Percentiles rank a stretch among this genome's conserved stretches.
These are phyloP conservation scores for Phytomonas francai DNA, from an alignment of 208 protist species.

Conservation along the genomic window DNA sequence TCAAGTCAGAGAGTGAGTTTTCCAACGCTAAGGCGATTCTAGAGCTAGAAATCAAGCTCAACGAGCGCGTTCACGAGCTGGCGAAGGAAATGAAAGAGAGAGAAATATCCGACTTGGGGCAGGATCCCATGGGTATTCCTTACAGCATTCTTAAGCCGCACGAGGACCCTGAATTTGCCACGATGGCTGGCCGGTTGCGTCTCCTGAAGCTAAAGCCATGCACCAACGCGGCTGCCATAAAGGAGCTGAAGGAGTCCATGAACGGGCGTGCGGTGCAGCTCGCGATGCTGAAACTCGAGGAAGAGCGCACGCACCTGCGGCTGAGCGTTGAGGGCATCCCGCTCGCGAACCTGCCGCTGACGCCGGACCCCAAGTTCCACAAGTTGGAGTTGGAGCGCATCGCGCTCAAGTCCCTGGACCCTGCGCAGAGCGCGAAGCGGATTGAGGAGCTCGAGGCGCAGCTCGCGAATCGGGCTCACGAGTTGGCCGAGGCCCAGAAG, in stretches of 20 bases:
- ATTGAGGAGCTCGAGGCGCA: constrained; percentile 37
- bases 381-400: constrained; percentile 60
- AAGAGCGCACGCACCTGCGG: constrained; percentile 53
- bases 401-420: constrained; percentile 49
- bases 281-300: constrained; percentile 30
- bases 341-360: constrained; percentile 43
- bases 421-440: constrained; percentile 28
- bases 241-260: constrained; percentile 39
- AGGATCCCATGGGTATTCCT: constrained; percentile 47
- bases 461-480: constrained; percentile 52
- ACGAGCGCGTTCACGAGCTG: constrained; percentile 58
- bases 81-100: constrained; percentile 47
- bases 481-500: constrained; percentile 49
- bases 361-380: constrained; percentile 56
- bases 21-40: constrained; percentile 38
- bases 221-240: constrained; percentile 8
- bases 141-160: constrained; percentile 62
- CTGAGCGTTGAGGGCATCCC: constrained; percentile 48
- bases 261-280: constrained; percentile 51
- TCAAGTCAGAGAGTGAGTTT: constrained; percentile 54
- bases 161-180: constrained; percentile 43
- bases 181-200: constrained; percentile 27
- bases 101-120: constrained; percentile 40
- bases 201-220: background rate
- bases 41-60: constrained; percentile 51